A percentile compares a stretch with the other conserved stretches of the same genome.
These are phyloP conservation scores for Claviceps purpurea DNA, from an alignment of 2,329 filamentous ascomycete genomes.

Conservation along the genomic window DNA sequence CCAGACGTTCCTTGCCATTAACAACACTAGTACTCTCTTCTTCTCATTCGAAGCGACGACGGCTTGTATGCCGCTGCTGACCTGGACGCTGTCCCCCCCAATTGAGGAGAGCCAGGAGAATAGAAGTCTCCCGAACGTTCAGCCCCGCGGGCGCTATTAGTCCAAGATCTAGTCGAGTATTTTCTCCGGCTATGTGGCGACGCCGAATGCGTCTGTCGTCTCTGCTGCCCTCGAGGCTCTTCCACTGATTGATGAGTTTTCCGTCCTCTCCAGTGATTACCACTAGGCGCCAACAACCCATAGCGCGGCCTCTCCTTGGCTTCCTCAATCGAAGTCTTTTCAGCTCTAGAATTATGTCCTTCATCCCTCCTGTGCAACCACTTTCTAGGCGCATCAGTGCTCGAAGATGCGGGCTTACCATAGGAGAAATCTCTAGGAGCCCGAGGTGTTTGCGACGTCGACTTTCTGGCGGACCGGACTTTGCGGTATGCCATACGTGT, in stretches of 20 bases:
- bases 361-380: too few relatives aligned
- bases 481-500: neutral
- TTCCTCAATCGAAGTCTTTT: neutral
- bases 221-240: neutral
- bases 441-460: neutral
- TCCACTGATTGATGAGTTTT: neutral
- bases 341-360: neutral
- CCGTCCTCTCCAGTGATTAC: neutral
- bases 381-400: neutral
- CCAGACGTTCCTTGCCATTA: neutral
- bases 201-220: too few relatives aligned
- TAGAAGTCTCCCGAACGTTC: too few relatives aligned
- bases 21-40: neutral
- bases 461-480: neutral
- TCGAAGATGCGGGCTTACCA: too few relatives aligned
- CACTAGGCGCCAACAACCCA: too few relatives aligned
- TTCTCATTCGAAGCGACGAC: conserved; percentile 16
- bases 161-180: too few relatives aligned
- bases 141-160: too few relatives aligned
- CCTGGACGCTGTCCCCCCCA: neutral
- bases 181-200: too few relatives aligned
- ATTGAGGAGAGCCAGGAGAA: too few relatives aligned
- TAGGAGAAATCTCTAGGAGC: neutral
- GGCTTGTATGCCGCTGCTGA: conserved; percentile 13
- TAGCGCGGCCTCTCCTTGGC: neutral